Evolutionary conservation across 345 rosid species (phyloP).

Genomic region (Geranium rotundifolium): DNA sequence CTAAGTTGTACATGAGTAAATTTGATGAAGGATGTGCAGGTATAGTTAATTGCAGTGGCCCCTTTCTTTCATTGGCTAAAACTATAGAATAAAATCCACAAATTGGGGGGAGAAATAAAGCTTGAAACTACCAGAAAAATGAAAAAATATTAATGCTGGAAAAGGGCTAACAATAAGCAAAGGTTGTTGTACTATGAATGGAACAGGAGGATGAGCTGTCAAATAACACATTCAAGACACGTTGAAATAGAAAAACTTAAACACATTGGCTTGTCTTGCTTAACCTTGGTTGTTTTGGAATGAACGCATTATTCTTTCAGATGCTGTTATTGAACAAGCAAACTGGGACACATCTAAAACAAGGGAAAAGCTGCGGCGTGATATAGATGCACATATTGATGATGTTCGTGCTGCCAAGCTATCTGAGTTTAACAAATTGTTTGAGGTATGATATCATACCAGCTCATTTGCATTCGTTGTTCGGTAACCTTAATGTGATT

Average conservation of each 20-base stretch:
- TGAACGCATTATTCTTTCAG: slow-evolving; percentile 23
- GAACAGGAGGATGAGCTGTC: no score
- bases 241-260: not conserved
- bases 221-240: no score
- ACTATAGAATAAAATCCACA: not conserved
- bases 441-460: slow-evolving; percentile 37
- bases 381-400: slow-evolving; percentile 62
- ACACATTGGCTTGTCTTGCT: not conserved
- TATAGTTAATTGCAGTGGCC: slow-evolving; percentile 11
- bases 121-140: no score
- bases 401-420: slow-evolving; percentile 60
- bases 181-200: no score
- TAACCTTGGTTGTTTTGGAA: not conserved
- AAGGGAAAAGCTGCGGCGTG: slow-evolving; percentile 61
- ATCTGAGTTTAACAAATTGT: slow-evolving; percentile 50
- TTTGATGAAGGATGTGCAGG: slow-evolving; percentile 71
- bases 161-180: no score
- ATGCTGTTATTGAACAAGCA: slow-evolving; percentile 63
- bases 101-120: no score
- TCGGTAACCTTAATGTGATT: not conserved
- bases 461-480: not conserved
- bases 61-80: not conserved
- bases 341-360: slow-evolving; percentile 72
- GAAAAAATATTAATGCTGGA: no score
- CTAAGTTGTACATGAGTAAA: slow-evolving; percentile 27